Evolutionary conservation across 805 yeast genomes (phyloP), one percentile per base, ranked within the genome.

Genomic region (Ogataea kodamae): DNA sequence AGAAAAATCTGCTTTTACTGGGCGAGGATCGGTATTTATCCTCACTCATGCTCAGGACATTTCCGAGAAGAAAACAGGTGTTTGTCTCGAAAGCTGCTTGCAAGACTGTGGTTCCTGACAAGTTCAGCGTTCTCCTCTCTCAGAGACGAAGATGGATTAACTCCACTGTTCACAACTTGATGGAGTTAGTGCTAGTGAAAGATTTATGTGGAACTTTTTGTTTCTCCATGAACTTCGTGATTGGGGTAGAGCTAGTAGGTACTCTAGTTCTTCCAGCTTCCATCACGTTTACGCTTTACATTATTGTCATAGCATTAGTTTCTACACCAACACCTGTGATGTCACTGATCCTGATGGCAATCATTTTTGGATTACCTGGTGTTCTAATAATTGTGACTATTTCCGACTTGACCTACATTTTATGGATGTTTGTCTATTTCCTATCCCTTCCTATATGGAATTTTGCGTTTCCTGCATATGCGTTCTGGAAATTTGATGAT

Each of bases 131-230:
- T 29, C 67, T 88, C 44, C 66, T 88, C 28, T 88, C 96, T 1
- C 97, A 88, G 58, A 81, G 97, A 58, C 85, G 97, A 65, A 83
- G 97, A 57, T 88, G 97, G 97, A 88, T 88, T 49, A 88, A 88
- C 59, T 88, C 96, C 4, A 89, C 97, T 0, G 89, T 88, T 22
- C 97, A 88, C 61, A 88, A 88, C 54, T 72, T 88, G 59, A 73
- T 89, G 78, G 97, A 88, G 59, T 74, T 88, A 52, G 84, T 81
- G 4, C 63, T 85, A 42, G 89, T 88, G 13, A 77, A 78, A 33
- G 96, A 88, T 57, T 68, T 89, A 45, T 88, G 97, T 70, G 97
- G 97, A 47, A 86, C 94, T 0, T 88, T 88, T 56, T 87, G 96
- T 49, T 84, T 89, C 49, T 87, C 96, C 1, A 88, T 88, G 97